Percentiles rank a stretch among this genome's conserved stretches.
Evolutionary conservation across 805 yeast genomes (phyloP).

Genomic region (Candida hispaniensis): DNA sequence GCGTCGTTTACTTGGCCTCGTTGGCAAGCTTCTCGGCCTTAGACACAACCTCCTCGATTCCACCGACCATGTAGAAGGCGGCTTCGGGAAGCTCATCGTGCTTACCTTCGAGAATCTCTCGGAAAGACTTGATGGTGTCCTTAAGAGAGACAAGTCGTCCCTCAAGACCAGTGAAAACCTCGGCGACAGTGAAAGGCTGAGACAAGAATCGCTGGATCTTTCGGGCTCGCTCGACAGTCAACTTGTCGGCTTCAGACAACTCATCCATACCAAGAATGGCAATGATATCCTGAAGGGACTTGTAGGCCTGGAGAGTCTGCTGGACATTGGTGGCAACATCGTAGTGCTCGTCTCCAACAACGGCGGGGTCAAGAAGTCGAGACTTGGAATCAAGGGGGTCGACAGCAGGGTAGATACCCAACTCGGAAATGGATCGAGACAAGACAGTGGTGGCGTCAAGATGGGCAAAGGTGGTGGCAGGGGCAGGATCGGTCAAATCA

Average conservation of each 20-base stretch:
- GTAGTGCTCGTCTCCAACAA: constrained; percentile 99
- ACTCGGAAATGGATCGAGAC: constrained; percentile 98
- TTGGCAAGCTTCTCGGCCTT: constrained; percentile 99
- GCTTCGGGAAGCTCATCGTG: constrained; percentile 98
- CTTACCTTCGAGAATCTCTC: constrained; percentile 95
- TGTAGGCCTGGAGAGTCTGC: constrained; percentile 98
- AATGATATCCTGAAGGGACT: constrained; percentile 99
- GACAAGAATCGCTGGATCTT: constrained; percentile 99
- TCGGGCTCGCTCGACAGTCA: constrained; percentile 99
- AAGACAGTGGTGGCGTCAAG: constrained; percentile 99
- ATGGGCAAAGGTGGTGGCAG: constrained; percentile 99
- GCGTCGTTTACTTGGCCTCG: constrained; percentile 34
- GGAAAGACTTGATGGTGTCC: constrained; percentile 91
- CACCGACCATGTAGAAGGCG: constrained; percentile 99
- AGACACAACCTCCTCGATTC: constrained; percentile 96
- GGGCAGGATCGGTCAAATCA: constrained; percentile 99
- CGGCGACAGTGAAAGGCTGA: constrained; percentile 99
- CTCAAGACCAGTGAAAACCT: constrained; percentile 99
- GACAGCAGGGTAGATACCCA: constrained; percentile 99
- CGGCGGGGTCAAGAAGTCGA: constrained; percentile 92
- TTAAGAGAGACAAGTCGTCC: constrained; percentile 95
- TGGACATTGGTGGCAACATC: constrained; percentile 89
- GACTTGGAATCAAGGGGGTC: constrained; percentile 99
- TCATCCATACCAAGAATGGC: constrained; percentile 99
- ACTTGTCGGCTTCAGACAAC: constrained; percentile 95